Evolutionary conservation across 495 filamentous ascomycete species (phyloP).

Genomic region (Opeltia flavorubescens): DNA sequence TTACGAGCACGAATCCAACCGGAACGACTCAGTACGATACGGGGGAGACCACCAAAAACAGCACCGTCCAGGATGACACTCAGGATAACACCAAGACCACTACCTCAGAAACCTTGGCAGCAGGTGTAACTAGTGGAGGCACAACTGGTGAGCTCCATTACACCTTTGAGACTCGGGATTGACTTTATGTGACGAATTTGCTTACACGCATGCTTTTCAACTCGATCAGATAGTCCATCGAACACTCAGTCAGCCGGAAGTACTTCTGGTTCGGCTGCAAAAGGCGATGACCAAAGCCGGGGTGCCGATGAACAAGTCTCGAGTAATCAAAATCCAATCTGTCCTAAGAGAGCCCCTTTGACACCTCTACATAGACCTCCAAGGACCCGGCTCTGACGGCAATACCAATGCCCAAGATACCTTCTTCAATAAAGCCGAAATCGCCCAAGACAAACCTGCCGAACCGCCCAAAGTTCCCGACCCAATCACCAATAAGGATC

Average conservation of each 20-base stretch:
- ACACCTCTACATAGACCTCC: background rate
- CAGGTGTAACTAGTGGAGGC: background rate
- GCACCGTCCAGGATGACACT: background rate
- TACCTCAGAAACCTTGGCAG: background rate
- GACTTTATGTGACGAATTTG: background rate
- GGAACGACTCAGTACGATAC: background rate
- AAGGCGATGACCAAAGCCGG: background rate
- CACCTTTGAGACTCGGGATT: too few relatives aligned
- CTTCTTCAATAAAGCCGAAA: background rate
- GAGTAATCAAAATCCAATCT: background rate
- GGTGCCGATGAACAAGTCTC: background rate
- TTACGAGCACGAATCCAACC: background rate
- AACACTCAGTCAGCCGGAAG: background rate
- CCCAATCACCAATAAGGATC: background rate
- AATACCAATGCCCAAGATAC: conserved; percentile 1
- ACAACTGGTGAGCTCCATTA: background rate
- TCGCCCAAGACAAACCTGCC: background rate
- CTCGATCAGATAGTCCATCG: background rate
- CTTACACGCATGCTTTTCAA: background rate
- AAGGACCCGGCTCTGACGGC: background rate
- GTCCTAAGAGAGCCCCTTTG: background rate
- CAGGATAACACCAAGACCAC: background rate
- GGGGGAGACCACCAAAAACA: background rate
- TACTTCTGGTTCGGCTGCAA: background rate
- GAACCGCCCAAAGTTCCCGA: background rate